Conservation (phyloP, 768 basidiomycete species). For the Suillus ampliporus region DNA sequence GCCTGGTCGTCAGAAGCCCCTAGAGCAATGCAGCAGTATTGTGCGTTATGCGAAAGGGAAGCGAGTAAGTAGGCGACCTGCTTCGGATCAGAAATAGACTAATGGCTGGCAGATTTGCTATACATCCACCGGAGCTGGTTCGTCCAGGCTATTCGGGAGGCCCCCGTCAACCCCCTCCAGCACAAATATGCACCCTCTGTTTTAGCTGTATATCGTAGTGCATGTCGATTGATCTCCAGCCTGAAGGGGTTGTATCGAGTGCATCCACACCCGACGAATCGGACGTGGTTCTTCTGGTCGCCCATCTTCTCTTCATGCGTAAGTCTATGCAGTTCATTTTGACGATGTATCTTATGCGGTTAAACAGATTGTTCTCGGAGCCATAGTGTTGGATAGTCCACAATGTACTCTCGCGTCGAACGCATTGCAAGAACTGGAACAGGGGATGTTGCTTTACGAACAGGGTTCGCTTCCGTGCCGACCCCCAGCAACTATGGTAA, state of each 20-base stretch:
- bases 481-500: conserved; percentile 43
- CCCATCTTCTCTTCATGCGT: conserved; percentile 55
- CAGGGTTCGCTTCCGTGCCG: conserved; percentile 47
- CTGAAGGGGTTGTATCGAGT: conserved; percentile 43
- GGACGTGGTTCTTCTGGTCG: conserved; percentile 59
- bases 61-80: conserved; percentile 43
- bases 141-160: conserved; percentile 49
- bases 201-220: conserved; percentile 49
- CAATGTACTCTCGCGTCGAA: conserved; percentile 46
- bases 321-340: conserved; percentile 25
- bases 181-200: conserved; percentile 54
- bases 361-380: conserved; percentile 49
- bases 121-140: conserved; percentile 57
- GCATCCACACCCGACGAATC: conserved; percentile 40
- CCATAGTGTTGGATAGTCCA: conserved; percentile 52
- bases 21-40: conserved; percentile 53
- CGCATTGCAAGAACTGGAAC: conserved; percentile 46
- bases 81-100: background rate
- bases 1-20: conserved; percentile 47
- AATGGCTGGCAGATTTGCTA: conserved; percentile 40
- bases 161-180: conserved; percentile 47
- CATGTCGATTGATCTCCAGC: conserved; percentile 47
- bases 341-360: background rate
- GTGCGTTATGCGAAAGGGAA: conserved; percentile 46
- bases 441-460: conserved; percentile 46